These are phyloP conservation scores for Schizothecium vesticola DNA, from an alignment of 495 filamentous ascomycete species.

Conservation along the genomic window DNA sequence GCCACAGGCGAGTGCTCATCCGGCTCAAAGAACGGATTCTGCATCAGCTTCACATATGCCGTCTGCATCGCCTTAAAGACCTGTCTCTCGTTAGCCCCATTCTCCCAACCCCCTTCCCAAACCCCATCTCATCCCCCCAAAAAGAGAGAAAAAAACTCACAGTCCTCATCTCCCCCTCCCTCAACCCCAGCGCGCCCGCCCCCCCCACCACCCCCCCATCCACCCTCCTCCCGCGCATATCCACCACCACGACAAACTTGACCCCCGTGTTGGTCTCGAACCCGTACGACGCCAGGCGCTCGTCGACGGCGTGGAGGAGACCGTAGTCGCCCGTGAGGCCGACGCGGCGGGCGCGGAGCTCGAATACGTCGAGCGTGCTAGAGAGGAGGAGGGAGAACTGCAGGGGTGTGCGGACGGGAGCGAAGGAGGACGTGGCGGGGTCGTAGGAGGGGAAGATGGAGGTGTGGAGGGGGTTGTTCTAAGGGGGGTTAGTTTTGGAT, in stretches of 20 bases:
- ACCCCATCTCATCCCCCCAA: too few species aligned
- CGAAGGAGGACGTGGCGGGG: constrained; percentile 35
- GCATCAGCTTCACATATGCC: constrained; percentile 80
- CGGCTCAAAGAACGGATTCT: constrained; percentile 93
- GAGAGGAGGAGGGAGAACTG: constrained; percentile 90
- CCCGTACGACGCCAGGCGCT: constrained; percentile 84
- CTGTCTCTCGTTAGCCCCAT: too few species aligned
- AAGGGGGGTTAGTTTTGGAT: constrained; percentile 10
- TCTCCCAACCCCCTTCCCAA: too few species aligned
- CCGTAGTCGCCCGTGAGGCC: constrained; percentile 72
- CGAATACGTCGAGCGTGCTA: constrained; percentile 89
- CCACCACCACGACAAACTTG: constrained; percentile 81
- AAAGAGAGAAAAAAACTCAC: too few species aligned
- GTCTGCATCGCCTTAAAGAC: constrained; percentile 88
- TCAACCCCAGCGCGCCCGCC: constrained; percentile 48
- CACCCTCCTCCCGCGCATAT: constrained; percentile 61
- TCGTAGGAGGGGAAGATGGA: constrained; percentile 74
- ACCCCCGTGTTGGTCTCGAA: constrained; percentile 97
- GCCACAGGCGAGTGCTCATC: constrained; percentile 64
- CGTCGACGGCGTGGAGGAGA: constrained; percentile 85
- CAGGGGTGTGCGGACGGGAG: constrained; percentile 55
- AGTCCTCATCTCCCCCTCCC: constrained; percentile 77
- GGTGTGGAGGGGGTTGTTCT: constrained; percentile 97
- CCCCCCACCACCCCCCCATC: constrained; percentile 24
- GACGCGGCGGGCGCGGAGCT: constrained; percentile 58